phyloP scores from a whole-genome alignment of 1,284 basidiomycete species.

The Ceratobasidium sp. region DNA sequence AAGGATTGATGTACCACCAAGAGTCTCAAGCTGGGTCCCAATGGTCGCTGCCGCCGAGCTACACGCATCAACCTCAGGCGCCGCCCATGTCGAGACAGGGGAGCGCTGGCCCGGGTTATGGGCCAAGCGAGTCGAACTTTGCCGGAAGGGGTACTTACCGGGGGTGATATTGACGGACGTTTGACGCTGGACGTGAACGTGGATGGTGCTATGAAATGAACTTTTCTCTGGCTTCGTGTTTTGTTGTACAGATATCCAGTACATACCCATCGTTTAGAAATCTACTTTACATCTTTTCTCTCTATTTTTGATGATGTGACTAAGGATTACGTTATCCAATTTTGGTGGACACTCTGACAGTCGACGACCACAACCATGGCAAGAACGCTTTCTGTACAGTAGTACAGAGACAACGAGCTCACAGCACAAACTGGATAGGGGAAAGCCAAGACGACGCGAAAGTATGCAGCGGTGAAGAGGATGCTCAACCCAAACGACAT shows the following conservation, averaged over 20 bases:
- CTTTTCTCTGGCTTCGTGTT: neutral
- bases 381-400: neutral
- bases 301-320: neutral
- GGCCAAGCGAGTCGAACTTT: constrained; percentile 1
- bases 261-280: constrained; percentile 20
- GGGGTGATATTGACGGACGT: constrained; percentile 2
- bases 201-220: constrained; percentile 2
- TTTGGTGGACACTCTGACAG: neutral
- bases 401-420: neutral
- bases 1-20: neutral
- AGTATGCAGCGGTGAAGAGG: constrained; percentile 94
- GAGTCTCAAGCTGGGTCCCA: neutral
- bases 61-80: neutral
- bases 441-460: constrained; percentile 94
- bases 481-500: constrained; percentile 95
- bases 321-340: constrained; percentile 28
- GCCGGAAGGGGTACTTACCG: constrained; percentile 12
- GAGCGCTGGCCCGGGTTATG: neutral
- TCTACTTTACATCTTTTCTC: neutral
- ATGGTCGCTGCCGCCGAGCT: constrained; percentile 17
- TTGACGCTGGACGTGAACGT: neutral
- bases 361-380: constrained; percentile 9
- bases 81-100: constrained; percentile 17
- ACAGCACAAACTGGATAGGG: constrained; percentile 59
- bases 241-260: neutral